Base-by-base conservation (phyloP, 192 early-diverging fungal species). In the Coemansia sp. region DNA sequence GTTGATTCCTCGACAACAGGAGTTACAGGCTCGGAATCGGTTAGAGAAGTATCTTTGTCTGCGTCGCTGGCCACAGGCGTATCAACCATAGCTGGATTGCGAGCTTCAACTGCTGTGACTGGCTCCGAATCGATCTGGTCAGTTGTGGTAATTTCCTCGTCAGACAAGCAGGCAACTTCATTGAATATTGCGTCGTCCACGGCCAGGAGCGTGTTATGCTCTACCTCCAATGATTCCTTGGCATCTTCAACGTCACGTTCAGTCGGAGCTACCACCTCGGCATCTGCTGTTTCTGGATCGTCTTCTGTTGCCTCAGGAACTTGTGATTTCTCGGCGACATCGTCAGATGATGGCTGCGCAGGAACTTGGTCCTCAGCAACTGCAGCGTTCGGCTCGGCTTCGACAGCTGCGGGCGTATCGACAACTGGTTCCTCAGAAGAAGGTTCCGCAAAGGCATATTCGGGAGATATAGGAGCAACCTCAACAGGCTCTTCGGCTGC, bases 341-440 rank as follows among this genome's bases (percentile, higher is more conserved):
- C 48, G 11, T 1, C 48, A 13, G 48, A 25, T 11, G 48, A 25
- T 13, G 42, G 14, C 13, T 50, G 48, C 20, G 22, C 29, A 56
- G 54, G 33, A 9, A 56, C 40, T 6, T 53, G n/a, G 40, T 62
- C 73, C 10, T 61, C 63, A 61, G 57, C 20, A 7, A 6, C 66
- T 11, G 58, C 2, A 57, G 45, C 36, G n/a, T 36, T 14, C 20
- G 52, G 20, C 52, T 59, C 49, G 8, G 36, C 25, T 19, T 36
- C 71, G 22, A 34, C 15, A 32, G 17, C 19, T 41, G 36, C 54
- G 0, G 38, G n/a, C 17, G n/a, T 33, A 11, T 56, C 71, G n/a
- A 17, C 45, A 62, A 23, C 20, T 33, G 35, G 14, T n/a, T 59
- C 55, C 8, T 42, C 64, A 15, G 14, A 59, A 38, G 60, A 15